phyloP scores from a whole-genome alignment of 2,329 filamentous ascomycete genomes.

The Fusarium keratoplasticum region DNA sequence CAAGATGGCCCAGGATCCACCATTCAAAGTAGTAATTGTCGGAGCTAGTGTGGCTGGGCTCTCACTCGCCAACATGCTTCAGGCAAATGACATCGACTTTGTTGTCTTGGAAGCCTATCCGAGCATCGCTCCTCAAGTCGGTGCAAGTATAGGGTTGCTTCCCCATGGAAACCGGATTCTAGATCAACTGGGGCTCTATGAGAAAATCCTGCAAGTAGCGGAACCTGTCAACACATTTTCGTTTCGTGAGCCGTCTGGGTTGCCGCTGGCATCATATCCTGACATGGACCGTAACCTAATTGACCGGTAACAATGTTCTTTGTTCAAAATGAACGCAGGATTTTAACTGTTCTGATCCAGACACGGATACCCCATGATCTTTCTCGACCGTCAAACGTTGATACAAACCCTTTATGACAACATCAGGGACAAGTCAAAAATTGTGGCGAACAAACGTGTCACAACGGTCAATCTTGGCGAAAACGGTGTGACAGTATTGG shows the following conservation, averaged over 20 bases:
- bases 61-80: constrained; percentile 23
- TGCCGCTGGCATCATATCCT: neutral
- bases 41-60: constrained; percentile 23
- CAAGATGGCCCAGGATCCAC: neutral
- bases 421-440: neutral
- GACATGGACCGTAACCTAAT: neutral
- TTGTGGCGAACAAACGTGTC: neutral
- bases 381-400: neutral
- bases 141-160: constrained; percentile 59
- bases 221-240: constrained; percentile 2
- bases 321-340: neutral
- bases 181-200: constrained; percentile 57
- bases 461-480: neutral
- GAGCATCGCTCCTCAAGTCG: constrained; percentile 57
- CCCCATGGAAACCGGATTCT: constrained; percentile 58
- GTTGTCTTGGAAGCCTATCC: constrained; percentile 59
- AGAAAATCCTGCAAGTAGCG: constrained; percentile 15
- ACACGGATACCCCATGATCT: constrained; percentile 42
- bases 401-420: neutral
- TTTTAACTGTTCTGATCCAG: neutral
- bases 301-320: neutral
- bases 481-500: neutral
- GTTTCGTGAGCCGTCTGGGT: constrained; percentile 5
- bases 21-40: constrained; percentile 25
- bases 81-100: constrained; percentile 55